A percentile compares a stretch with the other conserved stretches of the same genome.
phyloP scores from a whole-genome alignment of 129 eudicot genomes.

The Ambrosia artemisiifolia region DNA sequence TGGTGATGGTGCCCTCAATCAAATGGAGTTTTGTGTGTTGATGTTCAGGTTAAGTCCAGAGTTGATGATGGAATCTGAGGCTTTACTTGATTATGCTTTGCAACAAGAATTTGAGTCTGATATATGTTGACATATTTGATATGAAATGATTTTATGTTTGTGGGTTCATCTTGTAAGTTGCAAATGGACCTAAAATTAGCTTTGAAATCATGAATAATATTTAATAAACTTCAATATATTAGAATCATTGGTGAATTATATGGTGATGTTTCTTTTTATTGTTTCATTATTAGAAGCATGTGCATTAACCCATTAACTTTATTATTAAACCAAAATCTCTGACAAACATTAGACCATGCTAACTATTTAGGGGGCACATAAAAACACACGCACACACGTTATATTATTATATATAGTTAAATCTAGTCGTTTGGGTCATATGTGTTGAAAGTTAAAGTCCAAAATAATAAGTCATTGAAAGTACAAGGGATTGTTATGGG shows the following conservation, averaged over 20 bases:
- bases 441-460: too few relatives aligned
- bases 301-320: neutral
- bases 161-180: neutral
- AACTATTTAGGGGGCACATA: constrained; percentile 2
- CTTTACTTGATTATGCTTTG: constrained; percentile 56
- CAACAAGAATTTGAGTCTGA: constrained; percentile 28
- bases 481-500: too few relatives aligned
- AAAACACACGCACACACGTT: neutral
- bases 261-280: neutral
- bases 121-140: neutral
- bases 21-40: constrained; percentile 69
- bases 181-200: neutral
- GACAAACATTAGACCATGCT: constrained; percentile 3
- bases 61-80: constrained; percentile 42
- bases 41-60: constrained; percentile 67
- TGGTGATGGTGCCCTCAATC: constrained; percentile 47
- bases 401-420: neutral
- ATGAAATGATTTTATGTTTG: neutral
- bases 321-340: neutral
- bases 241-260: constrained; percentile 1
- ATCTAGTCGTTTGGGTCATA: too few relatives aligned
- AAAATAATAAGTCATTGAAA: too few relatives aligned
- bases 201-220: constrained; percentile 1
- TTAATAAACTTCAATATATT: neutral
- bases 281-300: neutral